phyloP scores from a whole-genome alignment of 345 rosid genomes.

The Syzygium jambos region DNA sequence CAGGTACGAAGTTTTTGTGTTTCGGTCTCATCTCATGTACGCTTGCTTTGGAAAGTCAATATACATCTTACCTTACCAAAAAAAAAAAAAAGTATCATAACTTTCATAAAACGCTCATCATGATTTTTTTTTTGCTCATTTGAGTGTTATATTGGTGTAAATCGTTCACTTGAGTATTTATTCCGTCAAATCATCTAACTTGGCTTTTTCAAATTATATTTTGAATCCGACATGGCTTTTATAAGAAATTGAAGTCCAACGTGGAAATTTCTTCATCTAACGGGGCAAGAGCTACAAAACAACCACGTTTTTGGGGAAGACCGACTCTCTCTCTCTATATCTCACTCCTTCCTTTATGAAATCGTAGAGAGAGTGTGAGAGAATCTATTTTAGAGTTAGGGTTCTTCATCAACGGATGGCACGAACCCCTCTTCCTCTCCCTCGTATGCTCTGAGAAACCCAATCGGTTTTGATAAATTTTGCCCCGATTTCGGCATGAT shows the following conservation, averaged over 20 bases:
- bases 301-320: too few species aligned
- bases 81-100: too few species aligned
- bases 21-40: too few species aligned
- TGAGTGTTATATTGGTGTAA: rapidly evolving
- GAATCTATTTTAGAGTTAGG: neutral
- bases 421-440: neutral
- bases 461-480: neutral
- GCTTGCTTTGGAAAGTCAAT: too few species aligned
- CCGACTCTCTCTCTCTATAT: too few species aligned
- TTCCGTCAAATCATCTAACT: rapidly evolving
- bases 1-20: too few species aligned
- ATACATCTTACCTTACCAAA: too few species aligned
- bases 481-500: neutral
- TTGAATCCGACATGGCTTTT: neutral
- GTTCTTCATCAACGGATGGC: neutral
- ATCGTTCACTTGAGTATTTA: rapidly evolving
- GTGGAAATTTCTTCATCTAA: too few species aligned
- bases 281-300: too few species aligned
- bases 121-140: rapidly evolving
- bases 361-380: neutral
- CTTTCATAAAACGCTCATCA: rapidly evolving
- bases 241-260: neutral
- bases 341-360: too few species aligned
- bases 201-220: neutral
- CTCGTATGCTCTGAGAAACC: neutral